Evolutionary conservation across 2,329 filamentous ascomycete genomes (phyloP).

Genomic region (Kalmusia sp.): DNA sequence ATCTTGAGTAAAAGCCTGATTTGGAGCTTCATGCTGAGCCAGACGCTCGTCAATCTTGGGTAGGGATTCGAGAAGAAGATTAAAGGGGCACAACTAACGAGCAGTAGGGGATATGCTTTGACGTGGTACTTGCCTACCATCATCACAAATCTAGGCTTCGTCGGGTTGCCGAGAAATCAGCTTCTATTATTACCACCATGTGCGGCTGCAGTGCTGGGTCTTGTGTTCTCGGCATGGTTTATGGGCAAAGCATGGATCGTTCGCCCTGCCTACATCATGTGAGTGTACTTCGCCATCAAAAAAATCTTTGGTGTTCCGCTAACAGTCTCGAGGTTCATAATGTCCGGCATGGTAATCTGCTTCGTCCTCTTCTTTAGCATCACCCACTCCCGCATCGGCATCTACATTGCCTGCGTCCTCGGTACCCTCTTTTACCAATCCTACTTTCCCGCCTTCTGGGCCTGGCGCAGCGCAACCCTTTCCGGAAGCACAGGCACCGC

Average conservation of each 20-base stretch:
- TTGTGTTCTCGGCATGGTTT: slow-evolving; percentile 52
- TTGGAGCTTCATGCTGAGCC: slow-evolving; percentile 47
- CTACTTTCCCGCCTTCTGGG: slow-evolving; percentile 38
- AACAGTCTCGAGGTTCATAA: slow-evolving; percentile 33
- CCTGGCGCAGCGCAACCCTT: slow-evolving; percentile 20
- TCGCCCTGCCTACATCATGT: slow-evolving; percentile 50
- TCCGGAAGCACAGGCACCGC: slow-evolving; percentile 53
- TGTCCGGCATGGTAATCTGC: slow-evolving; percentile 49
- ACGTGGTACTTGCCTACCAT: slow-evolving; percentile 54
- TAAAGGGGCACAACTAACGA: neutral
- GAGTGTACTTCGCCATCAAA: no score
- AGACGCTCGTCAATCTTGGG: slow-evolving; percentile 51
- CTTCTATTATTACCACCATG: slow-evolving; percentile 56
- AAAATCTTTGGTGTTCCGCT: no score
- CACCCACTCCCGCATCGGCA: slow-evolving; percentile 35
- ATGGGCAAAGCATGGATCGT: slow-evolving; percentile 50
- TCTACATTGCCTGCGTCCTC: slow-evolving; percentile 54
- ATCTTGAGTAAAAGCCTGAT: slow-evolving; percentile 45
- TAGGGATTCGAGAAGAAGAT: neutral
- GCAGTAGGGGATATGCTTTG: slow-evolving; percentile 46
- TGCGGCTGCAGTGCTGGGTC: slow-evolving; percentile 44
- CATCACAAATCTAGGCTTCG: slow-evolving; percentile 53
- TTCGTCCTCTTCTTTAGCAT: slow-evolving; percentile 54
- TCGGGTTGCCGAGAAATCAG: slow-evolving; percentile 52
- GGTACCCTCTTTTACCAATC: slow-evolving; percentile 54